Evolutionary conservation across 225 moss, liverwort and hornwort species (phyloP).

Genomic region (Sphagnum tenellum): DNA sequence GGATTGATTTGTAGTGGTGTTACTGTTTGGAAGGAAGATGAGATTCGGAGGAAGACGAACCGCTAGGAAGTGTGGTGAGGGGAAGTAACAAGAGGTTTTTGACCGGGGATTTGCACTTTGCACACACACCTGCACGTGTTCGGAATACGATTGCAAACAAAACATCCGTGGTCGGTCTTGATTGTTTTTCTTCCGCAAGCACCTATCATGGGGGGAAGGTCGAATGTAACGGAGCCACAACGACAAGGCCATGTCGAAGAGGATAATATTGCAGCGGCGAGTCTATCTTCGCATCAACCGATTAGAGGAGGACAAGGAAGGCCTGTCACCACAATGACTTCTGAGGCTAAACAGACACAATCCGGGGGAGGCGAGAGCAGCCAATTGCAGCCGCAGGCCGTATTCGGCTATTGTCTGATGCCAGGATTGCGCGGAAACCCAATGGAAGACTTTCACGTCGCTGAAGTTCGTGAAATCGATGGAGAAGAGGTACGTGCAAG

Average conservation of each 20-base stretch:
- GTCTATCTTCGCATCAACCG: slow-evolving; percentile 29
- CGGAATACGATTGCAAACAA: too few relatives aligned
- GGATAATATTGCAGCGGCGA: slow-evolving; percentile 17
- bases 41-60: too few relatives aligned
- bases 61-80: too few relatives aligned
- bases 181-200: slow-evolving; percentile 22
- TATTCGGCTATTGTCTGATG: slow-evolving; percentile 58
- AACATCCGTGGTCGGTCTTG: too few relatives aligned
- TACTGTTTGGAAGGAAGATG: too few relatives aligned
- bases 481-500: slow-evolving; percentile 32
- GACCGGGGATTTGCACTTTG: too few relatives aligned
- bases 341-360: too few relatives aligned
- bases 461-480: slow-evolving; percentile 44
- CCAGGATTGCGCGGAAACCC: slow-evolving; percentile 34
- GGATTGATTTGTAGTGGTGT: too few relatives aligned
- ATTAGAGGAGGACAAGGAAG: slow-evolving; percentile 13
- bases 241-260: slow-evolving; percentile 17
- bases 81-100: too few relatives aligned
- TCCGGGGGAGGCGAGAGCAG: slow-evolving; percentile 55
- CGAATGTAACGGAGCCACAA: background rate
- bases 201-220: slow-evolving; percentile 28
- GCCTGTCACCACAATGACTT: too few relatives aligned
- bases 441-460: slow-evolving; percentile 81
- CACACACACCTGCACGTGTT: too few relatives aligned
- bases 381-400: slow-evolving; percentile 53